Percentiles rank a stretch among this genome's conserved stretches.
Conservation (phyloP, 805 yeast species). For the Scheffersomyces coipomensis region DNA sequence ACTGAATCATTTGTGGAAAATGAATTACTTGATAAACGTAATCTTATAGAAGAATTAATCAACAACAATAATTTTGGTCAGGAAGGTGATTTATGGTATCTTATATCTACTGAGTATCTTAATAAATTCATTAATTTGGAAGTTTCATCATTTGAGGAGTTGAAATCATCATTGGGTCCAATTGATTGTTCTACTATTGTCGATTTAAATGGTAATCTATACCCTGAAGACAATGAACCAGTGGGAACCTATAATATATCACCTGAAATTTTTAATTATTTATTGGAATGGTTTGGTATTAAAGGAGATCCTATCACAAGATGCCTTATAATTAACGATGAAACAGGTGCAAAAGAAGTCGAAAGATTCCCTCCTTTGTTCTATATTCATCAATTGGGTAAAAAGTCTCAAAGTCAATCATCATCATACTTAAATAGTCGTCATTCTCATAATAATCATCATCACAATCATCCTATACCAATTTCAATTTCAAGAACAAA, state of each 20-base stretch:
- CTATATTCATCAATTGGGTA: constrained; percentile 30
- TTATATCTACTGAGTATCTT: constrained; percentile 49
- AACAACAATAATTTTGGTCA: constrained; percentile 12
- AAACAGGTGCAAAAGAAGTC: constrained; percentile 24
- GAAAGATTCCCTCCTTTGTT: constrained; percentile 38
- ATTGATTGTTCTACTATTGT: constrained; percentile 45
- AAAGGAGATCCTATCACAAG: constrained; percentile 35
- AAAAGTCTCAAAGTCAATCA: constrained; percentile 7
- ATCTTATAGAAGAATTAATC: constrained; percentile 15
- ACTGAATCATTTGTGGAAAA: constrained; percentile 3
- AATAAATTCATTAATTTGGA: constrained; percentile 34
- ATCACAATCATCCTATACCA: constrained; percentile 6
- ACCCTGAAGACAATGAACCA: constrained; percentile 16
- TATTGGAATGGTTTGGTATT: constrained; percentile 57
- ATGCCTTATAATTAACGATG: constrained; percentile 20
- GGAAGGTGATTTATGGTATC: constrained; percentile 51
- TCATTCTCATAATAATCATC: constrained; percentile 5
- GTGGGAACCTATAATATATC: constrained; percentile 28
- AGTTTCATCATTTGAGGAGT: constrained; percentile 22
- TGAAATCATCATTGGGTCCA: constrained; percentile 40
- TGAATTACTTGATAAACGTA: constrained; percentile 14
- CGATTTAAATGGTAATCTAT: constrained; percentile 45
- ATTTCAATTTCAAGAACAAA: constrained; percentile 28
- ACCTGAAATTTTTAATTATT: constrained; percentile 41
- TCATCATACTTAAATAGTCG: constrained; percentile 4